Base-by-base conservation (phyloP, 164 flowering plant species). In the Vitis vinifera region DNA sequence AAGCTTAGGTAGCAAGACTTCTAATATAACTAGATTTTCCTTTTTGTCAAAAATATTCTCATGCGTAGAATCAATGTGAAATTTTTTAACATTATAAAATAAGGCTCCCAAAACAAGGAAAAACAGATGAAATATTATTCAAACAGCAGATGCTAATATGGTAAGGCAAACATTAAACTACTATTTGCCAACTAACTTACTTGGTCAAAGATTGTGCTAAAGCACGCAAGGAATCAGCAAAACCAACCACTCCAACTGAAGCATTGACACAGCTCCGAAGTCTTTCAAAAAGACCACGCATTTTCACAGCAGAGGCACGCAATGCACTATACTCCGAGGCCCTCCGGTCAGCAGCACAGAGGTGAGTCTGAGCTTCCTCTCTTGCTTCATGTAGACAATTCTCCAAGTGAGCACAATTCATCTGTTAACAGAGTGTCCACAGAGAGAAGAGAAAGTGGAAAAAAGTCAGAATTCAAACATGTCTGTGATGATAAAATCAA, bases 381-480 rank as follows among this genome's bases (percentile, higher is more conserved):
- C 97, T 92, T 63, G 98, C 97, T 73, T 96, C 99, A 78, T 96
- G 99, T 71, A 96, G 85, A 75, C 96, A 88, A 73, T 96, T 96
- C 80, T 96, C 99, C 62, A 96, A 76, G 82, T 96, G 99, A 74
- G 94, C 99, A 77, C 98, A 96, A 76, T 96, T 96, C 98, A 93
- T 86, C 99, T 96, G 91, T 62, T 37, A 57, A 64, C 61, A 71
- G 44, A 63, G 30, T 16, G 5, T 61, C 72, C 65, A 62, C 17
- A 70, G 37, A 51, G 48, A 8, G 11, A 59, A 31, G 10, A 51
- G n/a, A 29, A 63, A 55, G 51, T 23, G 12, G 19, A 49, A 8
- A 44, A 57, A 57, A 69, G 44, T 37, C 44, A 37, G 44, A 37
- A 37, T 37, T 37, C 44, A 37, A 37, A 23, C 27, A 23, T 23